phyloP scores from a whole-genome alignment of 805 yeast species.

The Candida germanica region DNA sequence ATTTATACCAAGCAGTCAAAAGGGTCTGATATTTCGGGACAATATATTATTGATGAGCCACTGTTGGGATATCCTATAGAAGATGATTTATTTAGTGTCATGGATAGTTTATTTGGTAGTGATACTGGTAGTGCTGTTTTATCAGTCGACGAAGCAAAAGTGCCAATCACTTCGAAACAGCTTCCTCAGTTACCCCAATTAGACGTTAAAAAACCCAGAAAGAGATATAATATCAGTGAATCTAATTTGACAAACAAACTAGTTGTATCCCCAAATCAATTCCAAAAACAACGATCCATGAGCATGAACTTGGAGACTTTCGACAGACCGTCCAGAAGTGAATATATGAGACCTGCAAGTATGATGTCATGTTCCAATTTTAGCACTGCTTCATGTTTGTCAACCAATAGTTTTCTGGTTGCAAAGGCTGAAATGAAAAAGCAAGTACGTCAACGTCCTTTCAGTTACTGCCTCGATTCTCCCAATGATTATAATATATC shows the following conservation, averaged over 20 bases:
- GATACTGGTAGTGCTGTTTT: neutral
- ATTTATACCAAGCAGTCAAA: conserved; percentile 4
- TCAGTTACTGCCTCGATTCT: conserved; percentile 24
- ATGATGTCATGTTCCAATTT: conserved; percentile 8
- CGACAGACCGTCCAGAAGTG: neutral
- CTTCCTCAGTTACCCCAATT: conserved; percentile 5
- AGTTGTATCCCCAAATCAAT: neutral
- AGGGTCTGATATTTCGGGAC: conserved; percentile 4
- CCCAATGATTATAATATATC: conserved; percentile 19
- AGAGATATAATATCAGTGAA: neutral
- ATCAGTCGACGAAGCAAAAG: too few species aligned
- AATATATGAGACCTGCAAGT: conserved; percentile 8
- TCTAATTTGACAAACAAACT: neutral
- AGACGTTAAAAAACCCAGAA: conserved; percentile 2
- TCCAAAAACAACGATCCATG: conserved; percentile 1
- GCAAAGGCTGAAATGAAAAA: conserved; percentile 17
- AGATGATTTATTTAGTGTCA: conserved; percentile 4
- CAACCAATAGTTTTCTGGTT: conserved; percentile 7
- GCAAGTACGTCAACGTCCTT: conserved; percentile 25
- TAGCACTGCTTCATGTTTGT: conserved; percentile 5
- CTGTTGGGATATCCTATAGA: neutral
- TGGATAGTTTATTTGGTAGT: conserved; percentile 6
- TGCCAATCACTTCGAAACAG: conserved; percentile 1
- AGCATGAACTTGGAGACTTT: conserved; percentile 9
- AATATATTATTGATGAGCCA: conserved; percentile 9